Evolutionary conservation across 441 rosid species (phyloP).

Genomic region (Kokia cookei): DNA sequence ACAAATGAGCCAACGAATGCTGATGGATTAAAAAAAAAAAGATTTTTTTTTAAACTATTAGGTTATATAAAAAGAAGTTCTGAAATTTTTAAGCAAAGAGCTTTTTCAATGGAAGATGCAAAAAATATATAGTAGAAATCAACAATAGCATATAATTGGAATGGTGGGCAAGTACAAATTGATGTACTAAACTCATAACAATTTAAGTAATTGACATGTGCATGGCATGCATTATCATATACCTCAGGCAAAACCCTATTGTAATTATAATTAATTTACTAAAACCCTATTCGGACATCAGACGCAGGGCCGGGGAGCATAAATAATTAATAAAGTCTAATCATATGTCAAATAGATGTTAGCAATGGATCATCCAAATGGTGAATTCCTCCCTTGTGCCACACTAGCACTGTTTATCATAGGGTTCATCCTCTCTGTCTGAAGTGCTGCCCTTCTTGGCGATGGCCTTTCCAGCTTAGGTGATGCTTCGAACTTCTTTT

Average conservation of each 20-base stretch:
- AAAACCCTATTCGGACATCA: slow-evolving; percentile 1
- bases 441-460: slow-evolving; percentile 52
- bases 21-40: too few species aligned
- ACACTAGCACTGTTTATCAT: slow-evolving; percentile 43
- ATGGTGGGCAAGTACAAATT: background rate
- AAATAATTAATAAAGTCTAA: slow-evolving; percentile 12
- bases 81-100: too few species aligned
- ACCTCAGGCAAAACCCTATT: background rate
- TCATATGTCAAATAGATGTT: background rate
- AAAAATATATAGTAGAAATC: background rate
- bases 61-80: background rate
- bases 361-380: slow-evolving; percentile 37
- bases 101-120: too few species aligned
- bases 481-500: slow-evolving; percentile 33
- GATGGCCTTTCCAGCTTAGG: slow-evolving; percentile 69
- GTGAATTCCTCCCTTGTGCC: slow-evolving; percentile 60
- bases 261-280: background rate
- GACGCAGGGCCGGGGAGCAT: background rate
- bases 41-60: too few species aligned
- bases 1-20: too few species aligned
- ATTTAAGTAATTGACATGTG: slow-evolving; percentile 1
- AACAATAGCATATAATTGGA: background rate
- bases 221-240: slow-evolving; percentile 2
- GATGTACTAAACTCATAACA: background rate
- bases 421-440: slow-evolving; percentile 45